Percentiles rank a stretch among this genome's conserved stretches.
Conservation (phyloP, 495 filamentous ascomycete genomes). For the Acidiella bohemica region DNA sequence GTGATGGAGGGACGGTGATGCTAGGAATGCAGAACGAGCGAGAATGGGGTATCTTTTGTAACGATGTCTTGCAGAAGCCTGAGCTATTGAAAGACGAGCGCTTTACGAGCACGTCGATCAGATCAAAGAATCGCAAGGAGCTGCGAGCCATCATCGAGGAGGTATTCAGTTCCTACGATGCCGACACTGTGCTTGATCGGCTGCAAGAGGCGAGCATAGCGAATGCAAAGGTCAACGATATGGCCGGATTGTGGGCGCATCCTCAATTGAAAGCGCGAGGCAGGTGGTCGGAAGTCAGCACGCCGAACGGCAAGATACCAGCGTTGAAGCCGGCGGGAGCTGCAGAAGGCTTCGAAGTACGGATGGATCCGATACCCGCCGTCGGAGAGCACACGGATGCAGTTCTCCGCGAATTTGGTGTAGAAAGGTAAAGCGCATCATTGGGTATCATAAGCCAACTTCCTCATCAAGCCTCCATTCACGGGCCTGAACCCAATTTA, state of each 20-base stretch:
- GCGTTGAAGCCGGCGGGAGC: conserved; percentile 34
- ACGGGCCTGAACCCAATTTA: not conserved
- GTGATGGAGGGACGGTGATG: conserved; percentile 37
- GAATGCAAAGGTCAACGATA: conserved; percentile 39
- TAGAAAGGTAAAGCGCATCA: conserved; percentile 14
- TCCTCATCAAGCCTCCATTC: not conserved
- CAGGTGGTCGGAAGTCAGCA: conserved; percentile 36
- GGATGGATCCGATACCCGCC: conserved; percentile 20
- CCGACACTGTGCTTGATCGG: conserved; percentile 11
- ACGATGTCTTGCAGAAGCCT: conserved; percentile 25
- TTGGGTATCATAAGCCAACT: conserved; percentile 7
- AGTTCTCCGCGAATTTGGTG: conserved; percentile 17
- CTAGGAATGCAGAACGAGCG: conserved; percentile 41
- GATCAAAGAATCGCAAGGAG: conserved; percentile 17
- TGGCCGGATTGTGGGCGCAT: conserved; percentile 38
- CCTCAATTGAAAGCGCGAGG: conserved; percentile 34
- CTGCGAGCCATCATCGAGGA: conserved; percentile 17
- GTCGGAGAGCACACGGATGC: conserved; percentile 18
- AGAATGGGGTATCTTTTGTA: conserved; percentile 38
- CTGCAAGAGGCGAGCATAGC: conserved; percentile 27
- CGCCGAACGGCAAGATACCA: conserved; percentile 30
- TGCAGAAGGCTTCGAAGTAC: conserved; percentile 11
- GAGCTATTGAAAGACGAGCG: conserved; percentile 13
- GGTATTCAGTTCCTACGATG: conserved; percentile 9
- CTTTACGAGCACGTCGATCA: conserved; percentile 13